Percentiles rank a stretch among this genome's conserved stretches.
Conservation (phyloP, 768 basidiomycete genomes). For the Postia placenta region DNA sequence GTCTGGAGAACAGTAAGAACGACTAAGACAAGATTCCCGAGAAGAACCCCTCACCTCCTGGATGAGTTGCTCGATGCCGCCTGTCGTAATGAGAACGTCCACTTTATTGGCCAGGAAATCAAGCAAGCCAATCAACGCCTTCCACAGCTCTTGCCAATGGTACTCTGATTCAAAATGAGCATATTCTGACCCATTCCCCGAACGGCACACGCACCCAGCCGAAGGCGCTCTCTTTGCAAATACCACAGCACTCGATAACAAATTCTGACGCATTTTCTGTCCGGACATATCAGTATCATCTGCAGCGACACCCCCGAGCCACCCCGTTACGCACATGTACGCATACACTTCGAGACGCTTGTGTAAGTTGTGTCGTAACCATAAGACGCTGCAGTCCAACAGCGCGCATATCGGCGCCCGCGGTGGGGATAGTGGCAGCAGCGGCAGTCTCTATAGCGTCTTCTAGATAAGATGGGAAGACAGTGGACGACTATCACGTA, state of each 20-base stretch:
- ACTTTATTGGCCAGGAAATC: conserved; percentile 51
- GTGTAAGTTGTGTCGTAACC: conserved; percentile 67
- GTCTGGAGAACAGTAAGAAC: conserved; percentile 24
- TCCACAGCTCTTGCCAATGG: conserved; percentile 63
- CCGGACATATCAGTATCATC: neutral
- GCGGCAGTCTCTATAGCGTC: conserved; percentile 40
- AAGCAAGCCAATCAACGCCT: conserved; percentile 45
- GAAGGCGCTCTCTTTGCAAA: conserved; percentile 44
- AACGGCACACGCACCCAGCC: conserved; percentile 40
- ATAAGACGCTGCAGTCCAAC: conserved; percentile 63
- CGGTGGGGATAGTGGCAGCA: conserved; percentile 36
- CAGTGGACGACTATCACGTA: conserved; percentile 19
- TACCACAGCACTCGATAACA: conserved; percentile 53
- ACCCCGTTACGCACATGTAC: conserved; percentile 40
- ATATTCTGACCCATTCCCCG: neutral
- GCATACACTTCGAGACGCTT: conserved; percentile 51
- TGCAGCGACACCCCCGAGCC: neutral
- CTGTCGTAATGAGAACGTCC: conserved; percentile 45
- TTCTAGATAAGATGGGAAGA: neutral
- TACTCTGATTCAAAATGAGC: conserved; percentile 40
- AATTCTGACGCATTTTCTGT: conserved; percentile 49
- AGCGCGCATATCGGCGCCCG: conserved; percentile 50
- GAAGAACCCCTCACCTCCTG: conserved; percentile 39
- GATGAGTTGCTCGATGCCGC: conserved; percentile 45
- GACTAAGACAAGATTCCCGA: neutral